Percentiles rank a stretch among this genome's conserved stretches.
Evolutionary conservation across 2,329 filamentous ascomycete species (phyloP).

Genomic region (Juglanconis oblonga): DNA sequence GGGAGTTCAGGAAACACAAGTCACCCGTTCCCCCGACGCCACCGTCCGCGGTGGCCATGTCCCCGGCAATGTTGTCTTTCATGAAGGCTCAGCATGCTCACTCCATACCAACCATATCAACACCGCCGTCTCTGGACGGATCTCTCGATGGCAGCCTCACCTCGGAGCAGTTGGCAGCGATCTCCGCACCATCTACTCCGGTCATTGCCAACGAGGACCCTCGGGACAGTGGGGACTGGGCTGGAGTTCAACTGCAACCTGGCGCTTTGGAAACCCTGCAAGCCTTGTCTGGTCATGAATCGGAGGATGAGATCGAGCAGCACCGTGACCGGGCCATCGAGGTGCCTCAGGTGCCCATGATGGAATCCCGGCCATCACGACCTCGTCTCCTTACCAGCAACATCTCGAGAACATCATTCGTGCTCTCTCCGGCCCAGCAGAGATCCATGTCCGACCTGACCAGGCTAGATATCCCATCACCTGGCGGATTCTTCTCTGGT

Average conservation of each 20-base stretch:
- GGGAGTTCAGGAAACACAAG: constrained; percentile 43
- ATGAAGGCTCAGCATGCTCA: constrained; percentile 62
- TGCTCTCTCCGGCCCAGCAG: constrained; percentile 47
- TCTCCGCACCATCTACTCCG: constrained; percentile 84
- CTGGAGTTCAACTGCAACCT: constrained; percentile 71
- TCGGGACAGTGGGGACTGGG: constrained; percentile 63
- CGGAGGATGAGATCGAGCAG: constrained; percentile 57
- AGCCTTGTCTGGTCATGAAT: constrained; percentile 60
- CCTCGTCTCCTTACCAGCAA: constrained; percentile 48
- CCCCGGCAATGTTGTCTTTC: constrained; percentile 69
- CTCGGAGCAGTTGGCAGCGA: constrained; percentile 79
- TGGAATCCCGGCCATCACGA: constrained; percentile 52
- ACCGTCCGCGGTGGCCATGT: constrained; percentile 69
- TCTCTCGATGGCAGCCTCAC: constrained; percentile 86
- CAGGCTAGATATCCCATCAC: constrained; percentile 83
- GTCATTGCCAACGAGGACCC: constrained; percentile 59
- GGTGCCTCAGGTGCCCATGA: constrained; percentile 39
- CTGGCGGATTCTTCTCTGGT: constrained; percentile 86
- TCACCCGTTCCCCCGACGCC: constrained; percentile 64
- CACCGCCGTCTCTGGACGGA: constrained; percentile 85
- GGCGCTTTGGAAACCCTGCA: constrained; percentile 79
- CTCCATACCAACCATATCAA: constrained; percentile 70
- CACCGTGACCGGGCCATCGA: constrained; percentile 56
- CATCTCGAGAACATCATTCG: constrained; percentile 26
- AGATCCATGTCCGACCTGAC: constrained; percentile 70